Evolutionary conservation across 164 flowering plant genomes (phyloP).

Genomic region (Liriodendron chinense): DNA sequence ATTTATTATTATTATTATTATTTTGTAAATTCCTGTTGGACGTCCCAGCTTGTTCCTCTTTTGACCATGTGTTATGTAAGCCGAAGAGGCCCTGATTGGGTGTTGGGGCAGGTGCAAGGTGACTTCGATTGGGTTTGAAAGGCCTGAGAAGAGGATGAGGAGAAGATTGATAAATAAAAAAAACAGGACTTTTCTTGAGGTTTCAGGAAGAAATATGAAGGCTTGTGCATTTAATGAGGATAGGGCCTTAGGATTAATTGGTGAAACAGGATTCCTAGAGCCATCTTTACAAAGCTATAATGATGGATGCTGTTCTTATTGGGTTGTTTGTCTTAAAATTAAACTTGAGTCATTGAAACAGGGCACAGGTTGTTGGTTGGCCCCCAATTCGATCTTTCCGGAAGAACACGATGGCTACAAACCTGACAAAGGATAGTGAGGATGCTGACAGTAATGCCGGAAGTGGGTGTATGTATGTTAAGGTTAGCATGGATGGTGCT

Average conservation of each 20-base stretch:
- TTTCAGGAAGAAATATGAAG: no score
- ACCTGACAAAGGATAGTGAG: slow-evolving; percentile 38
- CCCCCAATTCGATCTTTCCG: slow-evolving; percentile 88
- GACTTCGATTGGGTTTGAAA: no score
- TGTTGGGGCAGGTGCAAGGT: no score
- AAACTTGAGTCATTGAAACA: slow-evolving; percentile 19
- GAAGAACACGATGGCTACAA: slow-evolving; percentile 71
- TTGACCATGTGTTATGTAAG: no score
- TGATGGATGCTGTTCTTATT: not conserved
- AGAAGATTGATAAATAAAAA: no score
- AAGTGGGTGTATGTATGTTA: slow-evolving; percentile 61
- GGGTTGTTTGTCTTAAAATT: not conserved
- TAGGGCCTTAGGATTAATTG: not conserved
- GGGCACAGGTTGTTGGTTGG: slow-evolving; percentile 94
- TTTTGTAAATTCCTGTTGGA: no score
- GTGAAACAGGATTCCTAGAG: not conserved
- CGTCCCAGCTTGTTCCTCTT: no score
- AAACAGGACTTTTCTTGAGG: no score
- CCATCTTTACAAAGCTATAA: not conserved
- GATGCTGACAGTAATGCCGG: slow-evolving; percentile 42
- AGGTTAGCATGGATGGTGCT: slow-evolving; percentile 95
- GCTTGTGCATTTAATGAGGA: no score
- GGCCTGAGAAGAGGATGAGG: no score
- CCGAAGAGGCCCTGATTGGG: no score
- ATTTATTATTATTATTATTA: no score